Evolutionary conservation across 139 green algal genomes (phyloP).

Genomic region (Eudorina sp.): DNA sequence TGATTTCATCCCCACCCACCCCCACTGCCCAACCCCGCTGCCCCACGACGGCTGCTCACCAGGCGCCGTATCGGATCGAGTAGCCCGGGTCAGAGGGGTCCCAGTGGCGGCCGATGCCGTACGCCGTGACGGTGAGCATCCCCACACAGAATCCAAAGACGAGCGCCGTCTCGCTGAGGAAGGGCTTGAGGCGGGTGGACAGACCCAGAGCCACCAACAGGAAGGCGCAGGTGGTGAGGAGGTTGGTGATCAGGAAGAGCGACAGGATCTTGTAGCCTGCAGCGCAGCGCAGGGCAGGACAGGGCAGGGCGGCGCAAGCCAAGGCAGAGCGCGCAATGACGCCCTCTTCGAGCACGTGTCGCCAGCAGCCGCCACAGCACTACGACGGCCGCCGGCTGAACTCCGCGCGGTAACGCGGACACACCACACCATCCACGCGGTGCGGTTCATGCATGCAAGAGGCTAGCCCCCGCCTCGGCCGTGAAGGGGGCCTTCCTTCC

Average conservation of each 20-base stretch:
- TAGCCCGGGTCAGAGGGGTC: constrained; percentile 10
- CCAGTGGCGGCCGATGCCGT: constrained; percentile 46
- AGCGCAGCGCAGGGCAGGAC: background rate
- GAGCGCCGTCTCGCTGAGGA: constrained; percentile 49
- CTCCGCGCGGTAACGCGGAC: too few species aligned
- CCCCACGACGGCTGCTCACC: constrained; percentile 47
- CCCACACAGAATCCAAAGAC: constrained; percentile 42
- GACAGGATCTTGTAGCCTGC: constrained; percentile 67
- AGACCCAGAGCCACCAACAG: constrained; percentile 70
- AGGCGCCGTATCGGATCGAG: constrained; percentile 43
- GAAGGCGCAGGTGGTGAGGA: constrained; percentile 77
- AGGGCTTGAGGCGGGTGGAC: constrained; percentile 7
- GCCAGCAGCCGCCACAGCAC: too few species aligned
- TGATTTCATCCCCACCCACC: background rate
- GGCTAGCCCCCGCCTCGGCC: too few species aligned
- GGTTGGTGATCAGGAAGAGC: constrained; percentile 89
- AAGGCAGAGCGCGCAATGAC: too few species aligned
- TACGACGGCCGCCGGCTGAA: too few species aligned
- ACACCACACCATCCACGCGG: too few species aligned
- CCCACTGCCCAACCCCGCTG: background rate
- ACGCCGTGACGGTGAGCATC: constrained; percentile 49
- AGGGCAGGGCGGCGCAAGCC: background rate
- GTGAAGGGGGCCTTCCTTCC: too few species aligned
- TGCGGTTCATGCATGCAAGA: too few species aligned
- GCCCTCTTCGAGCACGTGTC: too few species aligned